Base-by-base conservation (phyloP, 164 flowering plant species). In the Berberis thunbergii region DNA sequence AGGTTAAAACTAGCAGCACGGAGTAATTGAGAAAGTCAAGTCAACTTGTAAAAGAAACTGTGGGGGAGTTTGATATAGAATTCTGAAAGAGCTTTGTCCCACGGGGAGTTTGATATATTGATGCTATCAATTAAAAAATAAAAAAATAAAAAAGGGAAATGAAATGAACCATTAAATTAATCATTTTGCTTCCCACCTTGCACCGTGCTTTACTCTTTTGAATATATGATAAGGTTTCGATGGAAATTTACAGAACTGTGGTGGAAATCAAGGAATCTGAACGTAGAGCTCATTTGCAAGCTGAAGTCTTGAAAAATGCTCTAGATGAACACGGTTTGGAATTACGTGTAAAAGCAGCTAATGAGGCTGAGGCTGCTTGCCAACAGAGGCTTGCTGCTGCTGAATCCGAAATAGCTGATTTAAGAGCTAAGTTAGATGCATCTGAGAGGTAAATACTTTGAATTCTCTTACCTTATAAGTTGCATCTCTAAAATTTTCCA, bases 351-450 rank as follows among this genome's bases (percentile, higher is more conserved):
- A 91, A 80, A 76, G 96, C 99, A 65, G 99, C 99, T 50, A 80
- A 82, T 77, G 99, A 95, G 81, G 85, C 96, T 66, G 96, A 89
- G 76, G 81, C 83, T 67, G 96, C 96, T 67, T 91, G 90, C 76
- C 91, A 84, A 58, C 83, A 79, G 67, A 82, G 99, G 74, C 96
- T 95, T 66, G 73, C 83, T 69, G 81, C 77, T 60, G 89, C 99
- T 53, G 88, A 87, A 75, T 83, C 89, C 66, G 99, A 95, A 81
- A 84, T 89, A 63, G 72, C 84, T 67, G 94, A 84, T 61, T 72
- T 95, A 71, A 80, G 94, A 77, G 74, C 76, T 49, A 77, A 87
- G 75, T 61, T 91, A 67, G 96, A 91, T 82, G 81, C 85, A 73
- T 78, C 85, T 70, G 89, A 86, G 70, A 86, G 97, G 99, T 95